Evolutionary conservation across 2,329 filamentous ascomycete species (phyloP), one percentile per base, ranked within the genome.

Genomic region (Beauveria australis): DNA sequence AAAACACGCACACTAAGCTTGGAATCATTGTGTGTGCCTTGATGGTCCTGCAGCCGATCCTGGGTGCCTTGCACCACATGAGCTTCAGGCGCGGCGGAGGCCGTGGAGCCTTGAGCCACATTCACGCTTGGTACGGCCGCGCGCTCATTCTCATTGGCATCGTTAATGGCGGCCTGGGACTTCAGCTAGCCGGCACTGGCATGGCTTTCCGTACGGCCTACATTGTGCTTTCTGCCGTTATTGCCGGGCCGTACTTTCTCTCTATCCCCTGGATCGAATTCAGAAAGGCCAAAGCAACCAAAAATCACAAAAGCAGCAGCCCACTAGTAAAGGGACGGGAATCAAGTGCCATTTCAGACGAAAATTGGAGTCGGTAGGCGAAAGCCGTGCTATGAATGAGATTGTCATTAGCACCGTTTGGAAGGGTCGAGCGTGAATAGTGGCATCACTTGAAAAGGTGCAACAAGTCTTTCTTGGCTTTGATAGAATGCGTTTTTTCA

Each of bases 51-150:
- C 85, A 88, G 70, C 84, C 84, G 7, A 66, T 81, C 56, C 74
- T 86, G 12, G 85, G 86, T 49, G 75, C 76, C 60, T 60, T 82
- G 43, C 85, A 89, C 67, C 85, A 88, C 69, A 66, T 68, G 37
- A 71, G 82, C 67, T 88, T 76, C 70, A 65, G 77, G 60, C 77
- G 76, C 67, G 69, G 79, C 59, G 71, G 77, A 57, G 49, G 66
- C 28, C 81, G 85, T 41, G 79, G 79, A 7, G 18, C 74, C 46
- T 68, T 86, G 63, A 84, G 82, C 64, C 72, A 86, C 64, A 68
- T 75, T 1, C 86, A 89, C 67, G 80, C 86, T 65, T 88, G 83
- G 83, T 85, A 79, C 66, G 86, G 86, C 14, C 79, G 85, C 19
- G 66, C 74, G 1, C 70, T 88, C 48, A 81, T 89, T 64, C 60